Percentiles rank a stretch among this genome's conserved stretches.
phyloP scores from a whole-genome alignment of 1,284 basidiomycete genomes.

The Sparassis latifolia region DNA sequence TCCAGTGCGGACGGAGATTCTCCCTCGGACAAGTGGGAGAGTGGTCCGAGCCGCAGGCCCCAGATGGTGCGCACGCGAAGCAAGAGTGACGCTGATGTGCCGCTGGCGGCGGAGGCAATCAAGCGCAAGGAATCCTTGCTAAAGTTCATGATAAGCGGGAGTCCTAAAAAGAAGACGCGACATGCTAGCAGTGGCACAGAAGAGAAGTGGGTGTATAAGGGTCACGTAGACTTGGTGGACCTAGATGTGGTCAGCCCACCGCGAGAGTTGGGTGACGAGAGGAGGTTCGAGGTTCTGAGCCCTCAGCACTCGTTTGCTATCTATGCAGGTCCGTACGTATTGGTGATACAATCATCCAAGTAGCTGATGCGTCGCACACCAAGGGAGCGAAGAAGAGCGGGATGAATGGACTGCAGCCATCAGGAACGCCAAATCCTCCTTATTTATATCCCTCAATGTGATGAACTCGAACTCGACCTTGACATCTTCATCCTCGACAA shows the following conservation, averaged over 20 bases:
- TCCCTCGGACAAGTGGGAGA: conserved; percentile 23
- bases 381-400: conserved; percentile 52
- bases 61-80: conserved; percentile 43
- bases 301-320: conserved; percentile 75
- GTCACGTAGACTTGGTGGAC: conserved; percentile 64
- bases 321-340: conserved; percentile 49
- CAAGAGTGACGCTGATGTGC: conserved; percentile 56
- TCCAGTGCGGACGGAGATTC: conserved; percentile 39
- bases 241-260: conserved; percentile 61
- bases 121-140: conserved; percentile 18
- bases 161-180: conserved; percentile 32
- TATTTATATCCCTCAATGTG: conserved; percentile 59
- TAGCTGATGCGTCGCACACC: background rate
- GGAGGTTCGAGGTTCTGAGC: conserved; percentile 67
- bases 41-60: conserved; percentile 19
- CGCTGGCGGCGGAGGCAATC: conserved; percentile 9
- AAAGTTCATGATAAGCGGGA: conserved; percentile 16
- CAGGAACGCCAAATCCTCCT: conserved; percentile 64
- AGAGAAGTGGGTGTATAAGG: conserved; percentile 66
- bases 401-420: conserved; percentile 68
- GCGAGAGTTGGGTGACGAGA: conserved; percentile 38
- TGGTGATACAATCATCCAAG: too few species aligned
- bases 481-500: conserved; percentile 66
- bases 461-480: conserved; percentile 75
- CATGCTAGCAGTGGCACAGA: conserved; percentile 38